phyloP scores from a whole-genome alignment of 257 asterid species.

The Linaria vulgaris region DNA sequence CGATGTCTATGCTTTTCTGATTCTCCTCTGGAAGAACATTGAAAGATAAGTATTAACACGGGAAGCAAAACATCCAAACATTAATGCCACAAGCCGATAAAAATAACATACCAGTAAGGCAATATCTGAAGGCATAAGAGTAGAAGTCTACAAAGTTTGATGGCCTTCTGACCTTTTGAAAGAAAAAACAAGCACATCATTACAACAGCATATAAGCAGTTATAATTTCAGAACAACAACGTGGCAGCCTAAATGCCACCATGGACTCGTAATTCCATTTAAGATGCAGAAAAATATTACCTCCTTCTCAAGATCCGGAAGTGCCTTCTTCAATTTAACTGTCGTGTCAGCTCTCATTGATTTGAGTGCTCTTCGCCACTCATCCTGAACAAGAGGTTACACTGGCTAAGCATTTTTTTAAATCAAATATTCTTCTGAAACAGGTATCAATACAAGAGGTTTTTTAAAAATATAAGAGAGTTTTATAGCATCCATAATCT shows the following conservation, averaged over 20 bases:
- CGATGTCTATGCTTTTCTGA: conserved; percentile 81
- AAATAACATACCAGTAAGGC: conserved; percentile 63
- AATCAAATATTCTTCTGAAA: neutral
- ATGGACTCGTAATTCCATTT: conserved; percentile 11
- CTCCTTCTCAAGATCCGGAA: conserved; percentile 66
- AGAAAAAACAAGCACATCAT: conserved; percentile 18
- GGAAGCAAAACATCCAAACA: conserved; percentile 4
- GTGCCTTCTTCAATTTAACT: conserved; percentile 56
- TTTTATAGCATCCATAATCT: neutral
- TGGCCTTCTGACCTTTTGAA: conserved; percentile 61
- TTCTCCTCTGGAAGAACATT: conserved; percentile 60
- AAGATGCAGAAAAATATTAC: conserved; percentile 31
- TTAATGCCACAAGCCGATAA: conserved; percentile 5
- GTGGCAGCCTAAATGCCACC: conserved; percentile 7
- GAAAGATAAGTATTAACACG: conserved; percentile 14
- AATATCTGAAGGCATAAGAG: conserved; percentile 59
- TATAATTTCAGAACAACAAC: neutral
- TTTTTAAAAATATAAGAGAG: neutral
- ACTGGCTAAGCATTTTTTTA: conserved; percentile 11
- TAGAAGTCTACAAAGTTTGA: conserved; percentile 66
- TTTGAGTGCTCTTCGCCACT: conserved; percentile 79
- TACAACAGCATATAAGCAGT: conserved; percentile 10
- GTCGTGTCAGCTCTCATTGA: conserved; percentile 56
- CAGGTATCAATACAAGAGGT: neutral
- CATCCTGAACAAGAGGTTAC: conserved; percentile 49